Conservation (phyloP, 345 rosid genomes). For the Eucalyptus camaldulensis region DNA sequence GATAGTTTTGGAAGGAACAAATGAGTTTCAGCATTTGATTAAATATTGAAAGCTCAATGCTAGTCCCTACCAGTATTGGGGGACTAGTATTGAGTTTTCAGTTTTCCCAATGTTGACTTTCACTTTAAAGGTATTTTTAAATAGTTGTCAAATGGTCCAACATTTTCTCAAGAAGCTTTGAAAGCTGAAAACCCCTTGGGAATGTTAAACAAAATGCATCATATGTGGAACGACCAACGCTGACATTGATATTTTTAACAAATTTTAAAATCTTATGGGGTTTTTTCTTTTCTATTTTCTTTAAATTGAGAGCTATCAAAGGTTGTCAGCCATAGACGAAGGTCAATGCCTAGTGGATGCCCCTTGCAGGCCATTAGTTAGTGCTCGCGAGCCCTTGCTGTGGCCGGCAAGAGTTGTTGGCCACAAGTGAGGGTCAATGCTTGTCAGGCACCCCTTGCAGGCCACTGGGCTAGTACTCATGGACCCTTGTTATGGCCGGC, state of each 20-base stretch:
- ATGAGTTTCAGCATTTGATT: too few species aligned
- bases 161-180: accelerated
- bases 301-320: background rate
- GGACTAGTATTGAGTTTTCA: too few species aligned
- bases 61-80: too few species aligned
- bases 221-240: background rate
- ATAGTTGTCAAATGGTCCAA: accelerated
- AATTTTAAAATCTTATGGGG: background rate
- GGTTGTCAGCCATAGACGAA: background rate
- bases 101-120: too few species aligned
- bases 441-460: background rate
- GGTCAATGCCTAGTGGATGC: background rate
- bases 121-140: too few species aligned
- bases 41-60: too few species aligned
- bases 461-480: too few species aligned
- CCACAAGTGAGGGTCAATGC: background rate
- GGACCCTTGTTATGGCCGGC: background rate
- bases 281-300: too few species aligned
- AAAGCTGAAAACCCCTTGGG: accelerated
- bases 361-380: background rate
- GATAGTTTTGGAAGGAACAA: too few species aligned
- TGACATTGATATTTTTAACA: too few species aligned
- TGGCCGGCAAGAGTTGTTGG: background rate
- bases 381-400: background rate
- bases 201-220: too few species aligned